Evolutionary conservation across 148 eudicot genomes (phyloP), one percentile per base, ranked within the genome.

Genomic region (Cornus florida): DNA sequence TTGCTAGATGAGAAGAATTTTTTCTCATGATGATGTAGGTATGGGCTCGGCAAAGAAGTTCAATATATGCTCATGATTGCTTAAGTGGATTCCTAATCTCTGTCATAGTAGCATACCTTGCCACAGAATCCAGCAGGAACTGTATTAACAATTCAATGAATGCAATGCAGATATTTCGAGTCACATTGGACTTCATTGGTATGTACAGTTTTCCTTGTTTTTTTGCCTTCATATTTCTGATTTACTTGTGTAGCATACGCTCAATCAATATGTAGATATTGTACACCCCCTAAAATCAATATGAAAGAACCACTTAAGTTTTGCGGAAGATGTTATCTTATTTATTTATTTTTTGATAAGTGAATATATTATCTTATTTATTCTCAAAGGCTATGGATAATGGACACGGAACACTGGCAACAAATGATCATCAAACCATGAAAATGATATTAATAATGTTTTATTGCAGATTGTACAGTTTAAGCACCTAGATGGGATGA

Each of bases 11-110:
- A 60, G 12, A 67, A 73, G 11, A 80, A 76, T 14, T 3, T 20
- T 84, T 67, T 87, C 59, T 70, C 74, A 7, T 69, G 48, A 31
- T 89, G 78, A 19, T 92, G 75, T 81, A 96, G 99, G 92, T 93
- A 56, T 96, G 98, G 99, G 97, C 98, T 79, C 94, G 97, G 71
- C 96, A 93, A 71, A 91, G 97, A 84, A 86, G 92, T 86, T 89
- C 93, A 66, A 76, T 93, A 72, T 86, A 84, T 83, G 75, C 87
- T 76, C 85, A 92, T 86, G 98, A 96, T 86, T 92, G 97, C 86
- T 76, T 96, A 70, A 92, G 81, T 87, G 99, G 97, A 75, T 89
- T 87, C 74, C 78, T 92, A 60, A 81, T 96, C 24, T 80, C 99
- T 72, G 82, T 90, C 67, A 83, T 96, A 71, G 57, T 96, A 84